Percentiles rank a stretch among this genome's conserved stretches.
phyloP scores from a whole-genome alignment of 2,329 filamentous ascomycete species.

The Paecilomyces fulvus region DNA sequence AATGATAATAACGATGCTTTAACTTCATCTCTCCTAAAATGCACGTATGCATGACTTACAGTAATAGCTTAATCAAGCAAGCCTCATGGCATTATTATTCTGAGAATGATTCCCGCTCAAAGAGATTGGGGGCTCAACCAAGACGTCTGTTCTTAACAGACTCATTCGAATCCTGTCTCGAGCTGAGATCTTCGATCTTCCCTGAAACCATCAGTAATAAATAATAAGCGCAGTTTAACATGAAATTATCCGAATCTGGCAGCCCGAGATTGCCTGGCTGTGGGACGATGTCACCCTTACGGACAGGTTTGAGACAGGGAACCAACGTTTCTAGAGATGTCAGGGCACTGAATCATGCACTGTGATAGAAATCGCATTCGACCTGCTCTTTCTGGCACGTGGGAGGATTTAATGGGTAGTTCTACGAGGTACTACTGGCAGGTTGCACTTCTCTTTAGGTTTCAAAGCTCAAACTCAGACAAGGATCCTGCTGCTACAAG shows the following conservation, averaged over 20 bases:
- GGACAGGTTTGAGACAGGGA: neutral
- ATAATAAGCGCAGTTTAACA: neutral
- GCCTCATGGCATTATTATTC: neutral
- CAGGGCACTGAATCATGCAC: neutral
- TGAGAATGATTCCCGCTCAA: neutral
- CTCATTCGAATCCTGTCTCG: too few relatives aligned
- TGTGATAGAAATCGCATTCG: neutral
- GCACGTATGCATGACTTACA: neutral
- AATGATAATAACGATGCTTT: too few relatives aligned
- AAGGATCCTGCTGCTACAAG: neutral
- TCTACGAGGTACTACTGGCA: neutral
- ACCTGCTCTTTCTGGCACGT: neutral
- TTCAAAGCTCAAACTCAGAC: neutral
- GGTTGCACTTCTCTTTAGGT: neutral
- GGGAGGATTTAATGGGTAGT: neutral
- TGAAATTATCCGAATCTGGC: neutral
- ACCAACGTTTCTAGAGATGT: neutral
- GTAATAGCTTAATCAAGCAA: neutral
- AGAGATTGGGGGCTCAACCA: neutral
- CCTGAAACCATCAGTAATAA: neutral
- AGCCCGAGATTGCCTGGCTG: neutral
- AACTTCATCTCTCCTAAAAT: neutral
- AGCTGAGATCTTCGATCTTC: neutral
- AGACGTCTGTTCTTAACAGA: neutral
- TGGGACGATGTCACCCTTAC: neutral